phyloP scores from a whole-genome alignment of 768 basidiomycete species.

The Asterophora lycoperdoides region DNA sequence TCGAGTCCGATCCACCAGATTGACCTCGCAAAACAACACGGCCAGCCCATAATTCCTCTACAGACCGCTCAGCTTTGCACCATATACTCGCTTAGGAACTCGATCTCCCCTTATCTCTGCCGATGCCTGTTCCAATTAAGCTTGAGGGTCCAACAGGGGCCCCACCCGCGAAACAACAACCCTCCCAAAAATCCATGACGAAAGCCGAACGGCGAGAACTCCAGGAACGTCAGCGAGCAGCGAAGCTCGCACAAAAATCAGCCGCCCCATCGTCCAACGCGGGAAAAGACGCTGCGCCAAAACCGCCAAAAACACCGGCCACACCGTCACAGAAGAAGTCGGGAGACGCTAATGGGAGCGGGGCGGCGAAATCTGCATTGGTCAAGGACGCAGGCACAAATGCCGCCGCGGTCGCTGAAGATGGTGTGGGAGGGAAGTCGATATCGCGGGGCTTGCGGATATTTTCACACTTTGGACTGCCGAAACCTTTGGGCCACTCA shows the following conservation, averaged over 20 bases:
- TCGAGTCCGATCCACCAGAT: constrained; percentile 7
- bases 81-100: background rate
- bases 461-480: constrained; percentile 82
- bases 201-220: constrained; percentile 78
- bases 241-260: constrained; percentile 53
- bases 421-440: constrained; percentile 31
- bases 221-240: constrained; percentile 76
- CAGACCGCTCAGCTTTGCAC: background rate
- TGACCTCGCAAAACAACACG: background rate
- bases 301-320: constrained; percentile 23
- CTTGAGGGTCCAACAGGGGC: constrained; percentile 11
- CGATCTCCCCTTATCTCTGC: background rate
- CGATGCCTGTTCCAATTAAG: constrained; percentile 33
- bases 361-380: constrained; percentile 9
- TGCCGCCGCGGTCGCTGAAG: constrained; percentile 22
- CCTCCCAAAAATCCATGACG: constrained; percentile 68
- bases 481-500: constrained; percentile 48
- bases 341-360: constrained; percentile 23
- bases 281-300: constrained; percentile 17
- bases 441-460: constrained; percentile 69
- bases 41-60: background rate
- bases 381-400: constrained; percentile 23
- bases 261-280: constrained; percentile 16
- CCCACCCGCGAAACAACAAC: constrained; percentile 20
- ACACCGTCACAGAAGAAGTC: constrained; percentile 32